These are phyloP conservation scores for Phragmites australis DNA, from an alignment of 176 grass and related monocot genomes.

Conservation along the genomic window DNA sequence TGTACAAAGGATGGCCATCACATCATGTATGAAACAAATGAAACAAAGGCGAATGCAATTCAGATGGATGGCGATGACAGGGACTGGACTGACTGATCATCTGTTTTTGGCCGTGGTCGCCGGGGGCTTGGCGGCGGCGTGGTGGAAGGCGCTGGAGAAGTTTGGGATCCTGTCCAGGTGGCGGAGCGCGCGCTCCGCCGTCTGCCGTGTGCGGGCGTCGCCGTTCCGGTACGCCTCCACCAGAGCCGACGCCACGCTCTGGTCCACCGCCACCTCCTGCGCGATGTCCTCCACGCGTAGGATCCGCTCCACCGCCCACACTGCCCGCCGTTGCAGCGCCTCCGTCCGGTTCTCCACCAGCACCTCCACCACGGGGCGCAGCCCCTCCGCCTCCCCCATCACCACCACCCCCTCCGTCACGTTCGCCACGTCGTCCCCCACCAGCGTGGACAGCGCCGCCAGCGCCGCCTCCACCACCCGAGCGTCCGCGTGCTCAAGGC, in stretches of 20 bases:
- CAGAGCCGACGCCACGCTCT: constrained; percentile 57
- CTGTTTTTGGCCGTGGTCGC: not conserved
- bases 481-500: constrained; percentile 68
- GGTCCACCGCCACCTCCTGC: constrained; percentile 55
- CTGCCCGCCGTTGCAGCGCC: constrained; percentile 51
- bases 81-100: too few relatives aligned
- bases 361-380: constrained; percentile 63
- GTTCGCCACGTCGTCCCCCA: constrained; percentile 57
- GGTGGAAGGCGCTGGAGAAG: constrained; percentile 60
- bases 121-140: too few relatives aligned
- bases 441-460: constrained; percentile 64
- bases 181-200: constrained; percentile 71
- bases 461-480: constrained; percentile 75
- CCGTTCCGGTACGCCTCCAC: constrained; percentile 78
- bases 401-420: constrained; percentile 61
- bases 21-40: too few relatives aligned
- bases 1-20: too few relatives aligned
- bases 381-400: constrained; percentile 57
- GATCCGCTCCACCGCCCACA: constrained; percentile 87
- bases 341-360: constrained; percentile 61
- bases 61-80: too few relatives aligned
- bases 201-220: constrained; percentile 61
- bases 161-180: constrained; percentile 75
- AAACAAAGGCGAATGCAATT: too few relatives aligned
- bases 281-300: constrained; percentile 77